Evolutionary conservation across 2,329 filamentous ascomycete genomes (phyloP).

Genomic region (Colletotrichum coccodes): DNA sequence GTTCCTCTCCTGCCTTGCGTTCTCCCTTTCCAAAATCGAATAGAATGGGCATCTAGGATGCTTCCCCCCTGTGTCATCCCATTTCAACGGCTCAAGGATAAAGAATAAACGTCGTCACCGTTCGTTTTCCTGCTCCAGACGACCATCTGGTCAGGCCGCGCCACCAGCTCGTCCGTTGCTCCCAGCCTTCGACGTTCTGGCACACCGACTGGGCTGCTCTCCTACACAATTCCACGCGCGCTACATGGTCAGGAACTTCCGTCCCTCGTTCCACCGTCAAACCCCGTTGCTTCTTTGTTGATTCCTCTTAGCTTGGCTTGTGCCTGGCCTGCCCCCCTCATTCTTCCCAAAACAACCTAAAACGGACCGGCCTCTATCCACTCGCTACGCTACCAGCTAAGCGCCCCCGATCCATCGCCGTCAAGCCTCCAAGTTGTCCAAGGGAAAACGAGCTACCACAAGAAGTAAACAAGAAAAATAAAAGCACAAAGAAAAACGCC

Average conservation of each 20-base stretch:
- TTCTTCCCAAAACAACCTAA: slow-evolving; percentile 20
- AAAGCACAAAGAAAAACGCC: background rate
- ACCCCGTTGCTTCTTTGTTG: slow-evolving; percentile 22
- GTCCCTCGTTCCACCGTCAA: background rate
- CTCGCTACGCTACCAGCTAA: background rate
- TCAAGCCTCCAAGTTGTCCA: background rate
- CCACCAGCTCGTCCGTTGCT: background rate
- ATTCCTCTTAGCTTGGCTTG: background rate
- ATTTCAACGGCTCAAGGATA: background rate
- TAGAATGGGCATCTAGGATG: background rate
- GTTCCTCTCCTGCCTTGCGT: no score
- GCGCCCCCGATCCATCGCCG: background rate
- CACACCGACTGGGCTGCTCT: no score
- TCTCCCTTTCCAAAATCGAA: no score
- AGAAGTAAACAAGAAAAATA: background rate
- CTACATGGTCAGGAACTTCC: background rate
- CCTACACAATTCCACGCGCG: no score
- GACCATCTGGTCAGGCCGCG: background rate
- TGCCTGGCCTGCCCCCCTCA: background rate
- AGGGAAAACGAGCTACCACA: background rate
- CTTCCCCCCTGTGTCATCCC: background rate
- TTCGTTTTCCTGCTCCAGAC: background rate
- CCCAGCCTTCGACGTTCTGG: background rate
- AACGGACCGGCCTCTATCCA: background rate
- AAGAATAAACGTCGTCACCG: background rate